These are phyloP conservation scores for Cladosporium sp. DNA, from an alignment of 2,329 filamentous ascomycete genomes.

Conservation along the genomic window DNA sequence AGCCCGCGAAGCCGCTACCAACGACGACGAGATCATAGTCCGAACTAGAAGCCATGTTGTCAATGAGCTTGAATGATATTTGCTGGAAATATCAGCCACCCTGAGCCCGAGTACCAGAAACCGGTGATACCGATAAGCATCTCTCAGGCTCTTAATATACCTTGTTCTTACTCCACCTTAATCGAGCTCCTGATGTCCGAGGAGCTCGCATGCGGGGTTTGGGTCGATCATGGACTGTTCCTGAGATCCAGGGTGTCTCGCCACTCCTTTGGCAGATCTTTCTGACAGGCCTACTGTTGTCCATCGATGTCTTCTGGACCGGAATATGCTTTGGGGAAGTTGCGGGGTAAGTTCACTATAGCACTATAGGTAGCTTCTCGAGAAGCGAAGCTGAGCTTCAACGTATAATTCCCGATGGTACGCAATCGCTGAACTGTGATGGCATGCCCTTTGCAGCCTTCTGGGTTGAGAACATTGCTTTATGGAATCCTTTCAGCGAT, in stretches of 20 bases:
- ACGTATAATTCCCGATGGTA: too few species aligned
- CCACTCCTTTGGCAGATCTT: neutral
- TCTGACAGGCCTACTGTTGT: neutral
- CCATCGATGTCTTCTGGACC: constrained; percentile 1
- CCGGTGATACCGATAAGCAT: too few species aligned
- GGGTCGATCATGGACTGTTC: constrained; percentile 8
- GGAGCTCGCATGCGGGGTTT: constrained; percentile 1
- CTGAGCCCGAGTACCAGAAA: too few species aligned
- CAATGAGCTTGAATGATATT: neutral
- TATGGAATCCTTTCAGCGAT: too few species aligned
- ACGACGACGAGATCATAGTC: constrained; percentile 37
- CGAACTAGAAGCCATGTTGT: constrained; percentile 23
- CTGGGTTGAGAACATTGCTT: too few species aligned
- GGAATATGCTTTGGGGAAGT: neutral
- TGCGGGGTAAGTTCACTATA: too few species aligned
- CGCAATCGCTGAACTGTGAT: too few species aligned
- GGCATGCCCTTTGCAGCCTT: too few species aligned
- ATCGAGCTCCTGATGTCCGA: constrained; percentile 7
- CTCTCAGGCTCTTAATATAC: too few species aligned
- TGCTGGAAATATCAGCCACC: too few species aligned
- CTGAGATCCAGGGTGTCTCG: neutral
- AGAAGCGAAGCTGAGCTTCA: too few species aligned
- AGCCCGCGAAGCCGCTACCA: constrained; percentile 36
- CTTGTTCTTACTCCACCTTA: neutral
- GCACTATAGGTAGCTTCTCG: too few species aligned